These are phyloP conservation scores for Candida dubliniensis DNA, from an alignment of 1,139 yeast genomes.

Conservation along the genomic window DNA sequence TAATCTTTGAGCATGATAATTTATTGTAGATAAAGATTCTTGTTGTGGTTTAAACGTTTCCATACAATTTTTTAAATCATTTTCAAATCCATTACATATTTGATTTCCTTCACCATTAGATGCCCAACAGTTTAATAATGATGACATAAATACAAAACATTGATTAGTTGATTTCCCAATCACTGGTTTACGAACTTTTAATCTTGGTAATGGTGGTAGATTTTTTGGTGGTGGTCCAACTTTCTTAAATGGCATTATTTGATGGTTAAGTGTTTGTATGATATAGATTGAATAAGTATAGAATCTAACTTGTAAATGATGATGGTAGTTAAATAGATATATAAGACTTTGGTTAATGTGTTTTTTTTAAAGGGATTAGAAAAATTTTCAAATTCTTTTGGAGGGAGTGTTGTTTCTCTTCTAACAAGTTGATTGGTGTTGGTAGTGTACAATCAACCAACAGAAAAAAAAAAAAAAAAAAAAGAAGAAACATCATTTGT, in stretches of 20 bases:
- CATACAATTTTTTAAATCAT: slow-evolving; percentile 48
- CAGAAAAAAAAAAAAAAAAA: no score
- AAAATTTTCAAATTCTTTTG: no score
- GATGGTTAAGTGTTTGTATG: no score
- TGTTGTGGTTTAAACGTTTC: slow-evolving; percentile 48
- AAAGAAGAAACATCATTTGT: no score
- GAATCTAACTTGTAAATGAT: no score
- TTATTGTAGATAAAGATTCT: slow-evolving; percentile 54
- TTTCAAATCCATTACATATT: slow-evolving; percentile 63
- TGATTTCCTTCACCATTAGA: slow-evolving; percentile 84
- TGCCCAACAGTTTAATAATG: slow-evolving; percentile 92
- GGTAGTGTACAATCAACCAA: no score
- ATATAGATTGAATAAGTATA: no score
- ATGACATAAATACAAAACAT: slow-evolving; percentile 80
- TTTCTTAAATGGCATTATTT: slow-evolving; percentile 30
- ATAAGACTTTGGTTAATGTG: no score
- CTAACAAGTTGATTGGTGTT: no score
- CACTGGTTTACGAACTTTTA: slow-evolving; percentile 68
- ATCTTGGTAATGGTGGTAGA: slow-evolving; percentile 75
- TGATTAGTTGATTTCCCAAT: slow-evolving; percentile 61
- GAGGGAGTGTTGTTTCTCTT: no score
- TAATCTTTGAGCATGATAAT: slow-evolving; percentile 81
- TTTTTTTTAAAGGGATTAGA: no score
- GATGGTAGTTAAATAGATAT: no score
- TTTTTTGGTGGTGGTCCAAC: slow-evolving; percentile 27